Evolutionary conservation across 2,329 filamentous ascomycete genomes (phyloP), one percentile per base, ranked within the genome.

Genomic region (Karstenula rhodostoma): DNA sequence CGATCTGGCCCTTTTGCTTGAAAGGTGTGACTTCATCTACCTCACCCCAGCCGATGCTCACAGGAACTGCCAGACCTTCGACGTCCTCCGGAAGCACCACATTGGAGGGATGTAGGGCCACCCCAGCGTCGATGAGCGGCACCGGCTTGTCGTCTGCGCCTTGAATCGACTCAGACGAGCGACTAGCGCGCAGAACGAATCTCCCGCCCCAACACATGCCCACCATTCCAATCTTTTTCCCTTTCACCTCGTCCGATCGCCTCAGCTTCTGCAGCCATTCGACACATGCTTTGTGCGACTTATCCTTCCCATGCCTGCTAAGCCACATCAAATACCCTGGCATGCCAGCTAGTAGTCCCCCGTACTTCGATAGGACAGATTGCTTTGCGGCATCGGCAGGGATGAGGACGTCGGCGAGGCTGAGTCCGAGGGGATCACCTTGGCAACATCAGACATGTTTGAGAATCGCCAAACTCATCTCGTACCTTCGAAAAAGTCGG

Each of bases 121-220:
- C 76, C 8, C 67, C 74, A 9, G 77, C 76, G 64, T 79, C 77
- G 7, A 79, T 69, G 23, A 79, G 70, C 19, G 76, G 72, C 17
- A 73, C 69, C 63, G 74, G 76, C 27, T 57, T 52, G 1, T 71
- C 76, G n/a, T 76, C 73, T 25, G 17, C 35, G 29, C n/a, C 37
- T 15, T 53, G 22, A 47, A 81, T 74, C 72, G 71, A 73, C 57
- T 78, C 76, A 27, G 57, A 64, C 63, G 68, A 58, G 17, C 60
- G 55, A 23, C 60, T 57, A 51, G 60, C 59, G 29, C 67, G 58
- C 23, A 68, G 44, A 17, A 65, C 65, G 47, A 63, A 69, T 42
- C 55, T 73, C 52, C 78, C 78, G 22, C 77, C 78, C 77, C 77
- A 80, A 65, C 77, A 80, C 56, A 64, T 78, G 64, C 57, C 79